Evolutionary conservation across 2,329 filamentous ascomycete genomes (phyloP).

Genomic region (Exophiala viscosa): DNA sequence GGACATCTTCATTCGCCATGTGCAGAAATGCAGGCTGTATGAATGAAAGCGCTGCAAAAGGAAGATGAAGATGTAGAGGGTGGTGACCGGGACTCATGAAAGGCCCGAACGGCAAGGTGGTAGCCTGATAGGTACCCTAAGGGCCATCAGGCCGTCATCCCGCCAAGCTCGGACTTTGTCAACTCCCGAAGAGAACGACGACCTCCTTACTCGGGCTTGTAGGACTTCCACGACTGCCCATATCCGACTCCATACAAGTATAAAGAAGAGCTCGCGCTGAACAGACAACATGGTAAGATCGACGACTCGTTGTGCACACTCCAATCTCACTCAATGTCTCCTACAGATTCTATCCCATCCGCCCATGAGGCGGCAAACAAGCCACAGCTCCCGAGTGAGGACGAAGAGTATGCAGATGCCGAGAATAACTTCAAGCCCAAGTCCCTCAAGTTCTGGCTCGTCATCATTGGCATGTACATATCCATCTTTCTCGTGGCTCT

Average conservation of each 20-base stretch:
- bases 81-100: no score
- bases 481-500: neutral
- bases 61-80: no score
- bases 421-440: conserved; percentile 17
- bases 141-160: no score
- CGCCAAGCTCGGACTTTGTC: no score
- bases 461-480: conserved; percentile 2
- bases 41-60: no score
- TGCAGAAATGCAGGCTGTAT: neutral
- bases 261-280: neutral
- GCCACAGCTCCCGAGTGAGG: neutral
- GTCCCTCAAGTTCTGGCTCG: conserved; percentile 15
- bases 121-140: no score
- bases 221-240: no score
- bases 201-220: no score
- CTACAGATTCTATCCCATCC: neutral
- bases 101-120: no score
- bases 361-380: neutral
- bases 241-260: neutral
- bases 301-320: neutral
- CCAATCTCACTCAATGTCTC: neutral
- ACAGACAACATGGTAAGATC: neutral
- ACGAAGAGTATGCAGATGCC: conserved; percentile 17
- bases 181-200: no score
- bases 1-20: neutral